Conservation (phyloP, 2,329 filamentous ascomycete species). For the Ustulina deusta region DNA sequence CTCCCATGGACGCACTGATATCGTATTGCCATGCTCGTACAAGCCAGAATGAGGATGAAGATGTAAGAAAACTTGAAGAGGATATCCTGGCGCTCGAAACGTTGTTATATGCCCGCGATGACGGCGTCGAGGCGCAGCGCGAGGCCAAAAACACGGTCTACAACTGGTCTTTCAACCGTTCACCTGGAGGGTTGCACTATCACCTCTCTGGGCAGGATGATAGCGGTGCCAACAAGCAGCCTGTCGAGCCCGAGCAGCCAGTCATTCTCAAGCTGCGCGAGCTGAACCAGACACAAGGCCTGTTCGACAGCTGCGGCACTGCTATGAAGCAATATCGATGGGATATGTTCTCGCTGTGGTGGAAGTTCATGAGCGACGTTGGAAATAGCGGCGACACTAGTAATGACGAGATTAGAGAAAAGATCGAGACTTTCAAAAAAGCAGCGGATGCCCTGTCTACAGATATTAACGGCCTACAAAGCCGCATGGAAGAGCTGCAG, state of each 20-base stretch:
- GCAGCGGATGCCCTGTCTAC: not conserved
- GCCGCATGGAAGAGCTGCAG: conserved; percentile 6
- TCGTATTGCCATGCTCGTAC: conserved; percentile 50
- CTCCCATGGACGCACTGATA: conserved; percentile 55
- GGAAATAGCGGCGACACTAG: not conserved
- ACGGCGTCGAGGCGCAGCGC: conserved; percentile 50
- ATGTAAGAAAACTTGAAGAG: conserved; percentile 44
- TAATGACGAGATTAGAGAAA: too few species aligned
- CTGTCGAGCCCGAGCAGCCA: conserved; percentile 4
- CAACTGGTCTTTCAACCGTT: conserved; percentile 49
- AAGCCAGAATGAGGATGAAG: conserved; percentile 18
- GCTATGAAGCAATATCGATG: conserved; percentile 5
- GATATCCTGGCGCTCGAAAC: conserved; percentile 48
- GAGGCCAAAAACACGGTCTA: conserved; percentile 50
- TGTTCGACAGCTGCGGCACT: conserved; percentile 8
- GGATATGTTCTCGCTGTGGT: conserved; percentile 26
- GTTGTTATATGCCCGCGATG: conserved; percentile 49
- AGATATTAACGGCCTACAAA: not conserved
- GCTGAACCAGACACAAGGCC: conserved; percentile 13
- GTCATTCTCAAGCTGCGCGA: conserved; percentile 4
- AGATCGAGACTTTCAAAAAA: too few species aligned
- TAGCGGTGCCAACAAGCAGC: conserved; percentile 16
- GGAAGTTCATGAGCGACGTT: conserved; percentile 21
- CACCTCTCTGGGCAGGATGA: conserved; percentile 43
- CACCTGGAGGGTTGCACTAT: conserved; percentile 47